Percentiles rank a stretch among this genome's conserved stretches.
These are phyloP conservation scores for Pleurotus cornucopiae DNA, from an alignment of 768 basidiomycete species.

Conservation along the genomic window DNA sequence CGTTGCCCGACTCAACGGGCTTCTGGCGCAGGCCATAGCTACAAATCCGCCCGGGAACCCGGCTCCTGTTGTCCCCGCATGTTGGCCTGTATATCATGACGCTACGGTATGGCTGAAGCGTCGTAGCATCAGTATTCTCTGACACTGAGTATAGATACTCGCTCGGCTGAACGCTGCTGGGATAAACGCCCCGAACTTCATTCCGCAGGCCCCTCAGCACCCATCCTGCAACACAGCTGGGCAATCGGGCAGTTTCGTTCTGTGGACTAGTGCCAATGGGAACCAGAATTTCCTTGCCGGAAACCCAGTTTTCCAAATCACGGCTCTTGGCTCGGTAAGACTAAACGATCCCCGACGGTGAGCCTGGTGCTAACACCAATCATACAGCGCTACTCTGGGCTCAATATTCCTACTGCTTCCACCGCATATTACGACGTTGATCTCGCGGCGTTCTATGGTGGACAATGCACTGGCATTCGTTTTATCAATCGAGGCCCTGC, in stretches of 20 bases:
- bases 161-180: background rate
- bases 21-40: background rate
- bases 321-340: background rate
- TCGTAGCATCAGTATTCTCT: background rate
- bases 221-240: background rate
- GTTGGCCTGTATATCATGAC: slow-evolving; percentile 1
- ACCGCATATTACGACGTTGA: background rate
- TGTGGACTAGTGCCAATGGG: background rate
- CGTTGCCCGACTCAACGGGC: background rate
- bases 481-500: background rate
- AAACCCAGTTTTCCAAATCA: background rate
- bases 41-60: slow-evolving; percentile 1
- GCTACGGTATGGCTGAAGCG: background rate
- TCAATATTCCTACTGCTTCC: background rate
- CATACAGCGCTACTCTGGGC: background rate
- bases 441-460: background rate
- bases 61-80: background rate
- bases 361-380: background rate
- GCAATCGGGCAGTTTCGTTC: background rate
- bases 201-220: background rate
- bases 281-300: background rate
- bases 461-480: background rate
- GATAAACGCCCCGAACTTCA: background rate
- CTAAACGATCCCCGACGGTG: background rate
- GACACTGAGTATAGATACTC: background rate